Evolutionary conservation across 192 early-diverging fungal species (phyloP).

Genomic region (Cetraspora pellucida): DNA sequence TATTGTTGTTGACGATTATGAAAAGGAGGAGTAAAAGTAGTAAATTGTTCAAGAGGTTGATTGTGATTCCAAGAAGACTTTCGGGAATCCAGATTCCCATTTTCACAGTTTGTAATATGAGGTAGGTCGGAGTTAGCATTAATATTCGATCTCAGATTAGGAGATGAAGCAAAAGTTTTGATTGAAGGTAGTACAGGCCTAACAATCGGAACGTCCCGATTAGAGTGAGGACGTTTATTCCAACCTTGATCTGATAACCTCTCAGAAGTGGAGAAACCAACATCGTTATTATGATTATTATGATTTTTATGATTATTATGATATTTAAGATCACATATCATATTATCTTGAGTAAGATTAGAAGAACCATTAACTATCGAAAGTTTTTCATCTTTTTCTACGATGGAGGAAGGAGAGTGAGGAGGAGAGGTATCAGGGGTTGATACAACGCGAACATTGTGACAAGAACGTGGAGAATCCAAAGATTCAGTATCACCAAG

Average conservation of each 20-base stretch:
- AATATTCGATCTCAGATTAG: background rate
- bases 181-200: no score
- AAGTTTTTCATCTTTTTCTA: background rate
- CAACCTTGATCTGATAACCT: no score
- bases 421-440: conserved; percentile 22
- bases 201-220: no score
- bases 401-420: background rate
- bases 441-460: background rate
- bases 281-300: no score
- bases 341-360: background rate
- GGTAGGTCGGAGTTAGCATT: background rate
- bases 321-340: background rate
- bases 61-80: conserved; percentile 6
- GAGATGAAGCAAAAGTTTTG: no score
- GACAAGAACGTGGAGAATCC: background rate
- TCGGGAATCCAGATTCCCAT: background rate
- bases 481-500: conserved; percentile 22
- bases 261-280: no score
- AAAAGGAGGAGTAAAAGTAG: background rate
- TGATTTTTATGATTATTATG: no score
- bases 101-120: background rate
- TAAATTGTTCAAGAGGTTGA: conserved; percentile 19
- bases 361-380: background rate
- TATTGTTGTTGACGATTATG: background rate
- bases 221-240: no score